phyloP scores from a whole-genome alignment of 352 stramenopile species.

The Pythium rhizo-oryzae region DNA sequence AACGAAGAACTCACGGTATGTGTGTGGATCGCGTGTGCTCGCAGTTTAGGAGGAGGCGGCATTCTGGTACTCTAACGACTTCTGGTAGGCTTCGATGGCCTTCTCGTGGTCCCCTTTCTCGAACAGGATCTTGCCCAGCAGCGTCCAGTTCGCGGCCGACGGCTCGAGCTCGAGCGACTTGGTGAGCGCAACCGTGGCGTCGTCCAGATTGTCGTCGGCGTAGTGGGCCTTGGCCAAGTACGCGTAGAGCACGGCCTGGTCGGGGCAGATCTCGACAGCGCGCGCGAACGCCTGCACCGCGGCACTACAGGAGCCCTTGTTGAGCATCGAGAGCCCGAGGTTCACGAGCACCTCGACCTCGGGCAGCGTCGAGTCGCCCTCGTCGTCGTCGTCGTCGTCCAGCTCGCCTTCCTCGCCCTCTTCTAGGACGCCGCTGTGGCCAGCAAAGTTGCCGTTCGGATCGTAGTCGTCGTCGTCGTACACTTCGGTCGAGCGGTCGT shows the following conservation, averaged over 20 bases:
- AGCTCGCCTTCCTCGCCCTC: constrained; percentile 25
- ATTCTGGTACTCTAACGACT: constrained; percentile 58
- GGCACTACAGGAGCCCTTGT: constrained; percentile 75
- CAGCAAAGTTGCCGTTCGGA: background rate
- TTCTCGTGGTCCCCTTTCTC: constrained; percentile 89
- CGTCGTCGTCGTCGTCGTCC: constrained; percentile 58
- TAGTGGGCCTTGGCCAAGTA: constrained; percentile 85
- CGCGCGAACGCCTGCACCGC: constrained; percentile 83
- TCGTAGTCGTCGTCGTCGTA: constrained; percentile 29
- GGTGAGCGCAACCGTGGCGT: constrained; percentile 63
- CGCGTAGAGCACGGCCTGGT: constrained; percentile 71
- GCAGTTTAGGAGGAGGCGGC: constrained; percentile 2
- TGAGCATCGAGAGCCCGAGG: constrained; percentile 79
- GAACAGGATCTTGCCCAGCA: constrained; percentile 87
- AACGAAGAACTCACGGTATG: background rate
- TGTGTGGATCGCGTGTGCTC: background rate
- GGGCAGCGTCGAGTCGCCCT: constrained; percentile 60
- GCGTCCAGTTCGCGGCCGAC: constrained; percentile 81
- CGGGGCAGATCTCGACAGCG: constrained; percentile 81
- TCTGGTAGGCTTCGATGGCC: constrained; percentile 85
- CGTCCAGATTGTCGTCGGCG: constrained; percentile 82
- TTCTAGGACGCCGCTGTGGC: constrained; percentile 17
- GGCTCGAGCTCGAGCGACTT: constrained; percentile 73
- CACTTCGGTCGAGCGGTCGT: constrained; percentile 30
- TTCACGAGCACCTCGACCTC: constrained; percentile 86